phyloP scores from a whole-genome alignment of 306 rosid species.

The Glycyrrhiza uralensis region DNA sequence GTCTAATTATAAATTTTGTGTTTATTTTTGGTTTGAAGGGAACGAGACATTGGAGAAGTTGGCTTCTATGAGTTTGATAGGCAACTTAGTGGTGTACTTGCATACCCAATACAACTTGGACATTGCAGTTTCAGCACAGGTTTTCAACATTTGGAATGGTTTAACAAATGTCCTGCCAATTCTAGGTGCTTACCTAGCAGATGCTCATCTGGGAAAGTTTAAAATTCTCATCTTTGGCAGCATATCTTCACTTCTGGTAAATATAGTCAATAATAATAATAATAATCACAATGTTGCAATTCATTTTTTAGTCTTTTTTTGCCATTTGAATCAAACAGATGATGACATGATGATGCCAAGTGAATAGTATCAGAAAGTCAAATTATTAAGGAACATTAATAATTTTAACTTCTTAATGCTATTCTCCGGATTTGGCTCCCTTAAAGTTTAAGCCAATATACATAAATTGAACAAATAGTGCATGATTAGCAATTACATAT shows the following conservation, averaged over 20 bases:
- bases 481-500: not conserved
- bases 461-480: not conserved
- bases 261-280: no score
- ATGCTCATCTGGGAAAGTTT: conserved; percentile 51
- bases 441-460: not conserved
- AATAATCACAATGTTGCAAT: not conserved
- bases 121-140: conserved; percentile 39
- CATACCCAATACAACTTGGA: conserved; percentile 55
- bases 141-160: conserved; percentile 58
- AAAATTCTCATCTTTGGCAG: conserved; percentile 42
- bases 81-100: conserved; percentile 51
- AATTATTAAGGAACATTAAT: not conserved
- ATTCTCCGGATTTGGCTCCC: no score
- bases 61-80: conserved; percentile 66
- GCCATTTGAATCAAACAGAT: not conserved
- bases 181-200: conserved; percentile 55
- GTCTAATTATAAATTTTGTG: not conserved
- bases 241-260: conserved; percentile 48
- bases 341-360: not conserved
- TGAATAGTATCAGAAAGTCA: not conserved
- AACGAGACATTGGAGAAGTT: conserved; percentile 76
- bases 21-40: conserved; percentile 29
- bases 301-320: not conserved
- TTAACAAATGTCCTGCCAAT: conserved; percentile 52
- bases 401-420: not conserved